Percentiles rank a stretch among this genome's conserved stretches.
These are phyloP conservation scores for Tetrahymena borealis DNA, from an alignment of 73 alveolate genomes.

Conservation along the genomic window DNA sequence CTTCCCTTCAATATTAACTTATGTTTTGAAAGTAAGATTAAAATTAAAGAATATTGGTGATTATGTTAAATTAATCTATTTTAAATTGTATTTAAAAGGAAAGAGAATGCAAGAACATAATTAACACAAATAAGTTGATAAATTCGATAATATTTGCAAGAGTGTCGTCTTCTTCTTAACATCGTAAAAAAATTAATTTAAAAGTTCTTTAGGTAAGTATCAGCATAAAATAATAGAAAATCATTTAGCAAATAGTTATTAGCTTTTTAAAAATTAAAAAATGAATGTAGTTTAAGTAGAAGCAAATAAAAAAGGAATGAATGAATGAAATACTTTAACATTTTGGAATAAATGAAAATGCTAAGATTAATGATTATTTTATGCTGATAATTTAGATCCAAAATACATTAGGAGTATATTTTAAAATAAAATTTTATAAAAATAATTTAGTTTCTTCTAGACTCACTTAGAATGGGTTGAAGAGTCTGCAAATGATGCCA, in stretches of 20 bases:
- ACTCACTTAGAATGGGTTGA: conserved; percentile 44
- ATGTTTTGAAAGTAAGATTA: background rate
- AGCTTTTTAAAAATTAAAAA: too few species aligned
- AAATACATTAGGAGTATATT: too few species aligned
- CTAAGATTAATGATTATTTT: too few species aligned
- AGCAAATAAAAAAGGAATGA: too few species aligned
- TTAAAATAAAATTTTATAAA: background rate
- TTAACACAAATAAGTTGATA: background rate
- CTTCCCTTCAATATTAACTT: background rate
- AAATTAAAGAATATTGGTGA: background rate
- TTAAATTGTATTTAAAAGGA: background rate
- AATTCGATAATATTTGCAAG: background rate
- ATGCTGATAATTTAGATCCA: too few species aligned
- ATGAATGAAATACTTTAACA: too few species aligned
- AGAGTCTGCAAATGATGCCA: background rate
- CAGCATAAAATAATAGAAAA: background rate
- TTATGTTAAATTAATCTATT: background rate
- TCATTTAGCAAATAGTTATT: too few species aligned
- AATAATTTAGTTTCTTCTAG: background rate
- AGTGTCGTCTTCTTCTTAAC: background rate
- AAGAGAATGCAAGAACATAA: background rate
- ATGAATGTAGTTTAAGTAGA: too few species aligned
- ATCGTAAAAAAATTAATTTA: conserved; percentile 7
- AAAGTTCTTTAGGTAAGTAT: background rate
- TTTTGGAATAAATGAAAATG: too few species aligned